Evolutionary conservation across 2,329 filamentous ascomycete genomes (phyloP), one percentile per base, ranked within the genome.

Genomic region (Apiospora koreana): DNA sequence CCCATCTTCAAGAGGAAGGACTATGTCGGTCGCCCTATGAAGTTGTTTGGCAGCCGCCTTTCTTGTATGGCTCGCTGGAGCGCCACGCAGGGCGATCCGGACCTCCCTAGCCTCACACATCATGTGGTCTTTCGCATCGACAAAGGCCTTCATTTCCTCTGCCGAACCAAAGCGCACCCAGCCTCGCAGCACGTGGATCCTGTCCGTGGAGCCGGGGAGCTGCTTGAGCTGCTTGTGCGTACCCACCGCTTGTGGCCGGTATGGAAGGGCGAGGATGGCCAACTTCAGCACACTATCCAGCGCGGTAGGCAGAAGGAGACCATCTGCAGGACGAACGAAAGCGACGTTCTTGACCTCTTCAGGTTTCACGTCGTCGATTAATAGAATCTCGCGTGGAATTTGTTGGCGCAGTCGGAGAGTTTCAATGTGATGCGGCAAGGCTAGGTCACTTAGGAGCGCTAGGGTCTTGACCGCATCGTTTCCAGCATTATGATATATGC

Each of bases 391-490:
- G 31, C 31, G 54, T 16, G 54, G 54, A 5, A 62, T 62, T 28
- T 62, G 54, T n/a, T 62, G 54, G 5, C 54, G 54, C 31, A 62
- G 9, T 21, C 54, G 54, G 6, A 62, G 54, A n/a, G 54, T 62
- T 31, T 62, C 54, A n/a, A 62, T 14, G 21, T 62, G 54, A 3
- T n/a, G 8, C 9, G 54, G 54, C 28, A 10, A 18, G 31, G 31
- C 21, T 21, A 62, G 31, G 21, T 62, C 54, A n/a, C 23, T 12
- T 8, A 62, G 31, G 28, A 62, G 28, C 3, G 54, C 28, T 21
- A 62, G 31, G n/a, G 54, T 62, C 10, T 62, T 62, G 54, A 62
- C 54, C 16, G 54, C 54, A 62, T 62, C 54, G 9, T 62, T 62
- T 8, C 54, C 54, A 21, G 54, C 54, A 23, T 62, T 62, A n/a